A percentile compares a stretch with the other conserved stretches of the same genome.
Conservation (phyloP, 345 rosid species). For the Erysimum cheiranthoides region DNA sequence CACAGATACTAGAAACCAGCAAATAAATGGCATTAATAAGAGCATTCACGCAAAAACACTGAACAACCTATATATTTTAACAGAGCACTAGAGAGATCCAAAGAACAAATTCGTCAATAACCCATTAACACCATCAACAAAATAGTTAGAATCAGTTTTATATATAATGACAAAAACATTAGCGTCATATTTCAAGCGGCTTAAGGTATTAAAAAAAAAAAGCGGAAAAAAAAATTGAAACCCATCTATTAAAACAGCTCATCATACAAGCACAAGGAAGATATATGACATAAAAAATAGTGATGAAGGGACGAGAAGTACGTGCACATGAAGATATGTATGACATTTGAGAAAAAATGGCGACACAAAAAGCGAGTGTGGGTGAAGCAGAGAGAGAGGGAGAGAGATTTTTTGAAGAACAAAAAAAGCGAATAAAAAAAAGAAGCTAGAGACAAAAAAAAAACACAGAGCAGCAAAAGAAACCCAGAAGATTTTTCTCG, state of each 20-base stretch:
- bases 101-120: not conserved
- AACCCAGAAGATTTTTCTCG: conserved; percentile 16
- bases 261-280: not conserved
- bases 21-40: not conserved
- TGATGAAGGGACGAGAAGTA: conserved; percentile 7
- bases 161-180: not conserved
- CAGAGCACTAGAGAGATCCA: not conserved
- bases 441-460: not conserved
- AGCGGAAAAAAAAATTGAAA: not conserved
- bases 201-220: not conserved
- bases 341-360: not conserved
- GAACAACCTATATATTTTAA: not conserved
- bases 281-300: not conserved
- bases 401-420: not conserved
- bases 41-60: not conserved
- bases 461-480: not conserved
- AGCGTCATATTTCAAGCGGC: not conserved
- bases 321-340: conserved; percentile 10
- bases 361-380: not conserved
- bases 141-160: not conserved
- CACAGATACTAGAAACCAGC: not conserved
- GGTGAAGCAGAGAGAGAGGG: not conserved
- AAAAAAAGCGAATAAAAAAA: not conserved
- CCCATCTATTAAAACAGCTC: not conserved
- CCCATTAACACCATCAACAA: not conserved